These are phyloP conservation scores for Colletotrichum truncatum DNA, from an alignment of 2,329 filamentous ascomycete species.

Conservation along the genomic window DNA sequence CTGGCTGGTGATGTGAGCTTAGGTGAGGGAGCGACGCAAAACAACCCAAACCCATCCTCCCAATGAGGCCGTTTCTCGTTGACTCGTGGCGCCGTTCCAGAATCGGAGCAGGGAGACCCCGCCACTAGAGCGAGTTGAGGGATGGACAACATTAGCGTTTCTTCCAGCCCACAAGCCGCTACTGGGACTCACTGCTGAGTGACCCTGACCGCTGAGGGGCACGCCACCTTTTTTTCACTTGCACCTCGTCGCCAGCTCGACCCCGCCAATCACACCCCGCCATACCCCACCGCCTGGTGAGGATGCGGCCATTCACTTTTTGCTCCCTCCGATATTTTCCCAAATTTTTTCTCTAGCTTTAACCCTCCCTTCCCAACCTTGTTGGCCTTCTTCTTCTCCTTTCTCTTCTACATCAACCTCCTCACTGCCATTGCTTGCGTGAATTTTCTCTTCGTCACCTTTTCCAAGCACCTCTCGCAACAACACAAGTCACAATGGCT, in stretches of 20 bases:
- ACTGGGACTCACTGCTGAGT: not conserved
- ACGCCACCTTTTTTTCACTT: not conserved
- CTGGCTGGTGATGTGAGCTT: not conserved
- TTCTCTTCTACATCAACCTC: constrained; percentile 14
- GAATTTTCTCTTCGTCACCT: not conserved
- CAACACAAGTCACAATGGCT: constrained; percentile 46
- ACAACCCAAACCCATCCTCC: not conserved
- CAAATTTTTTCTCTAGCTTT: constrained; percentile 22
- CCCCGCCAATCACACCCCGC: constrained; percentile 32
- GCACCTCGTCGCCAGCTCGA: constrained; percentile 14
- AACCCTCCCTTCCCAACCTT: constrained; percentile 25
- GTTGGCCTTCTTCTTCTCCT: constrained; percentile 1
- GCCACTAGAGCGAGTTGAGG: constrained; percentile 12
- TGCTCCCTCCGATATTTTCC: constrained; percentile 25
- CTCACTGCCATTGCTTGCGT: constrained; percentile 28
- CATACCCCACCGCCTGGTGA: constrained; percentile 29
- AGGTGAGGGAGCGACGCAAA: not conserved
- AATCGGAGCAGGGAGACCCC: constrained; percentile 19
- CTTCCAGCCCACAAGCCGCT: not conserved
- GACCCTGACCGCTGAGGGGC: constrained; percentile 1
- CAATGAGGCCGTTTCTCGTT: constrained; percentile 12
- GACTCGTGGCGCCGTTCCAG: constrained; percentile 27
- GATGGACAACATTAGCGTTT: constrained; percentile 1
- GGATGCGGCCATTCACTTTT: constrained; percentile 28
- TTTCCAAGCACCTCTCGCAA: not conserved